Conservation (phyloP, 2,329 filamentous ascomycete species). For the Dothistroma pini region DNA sequence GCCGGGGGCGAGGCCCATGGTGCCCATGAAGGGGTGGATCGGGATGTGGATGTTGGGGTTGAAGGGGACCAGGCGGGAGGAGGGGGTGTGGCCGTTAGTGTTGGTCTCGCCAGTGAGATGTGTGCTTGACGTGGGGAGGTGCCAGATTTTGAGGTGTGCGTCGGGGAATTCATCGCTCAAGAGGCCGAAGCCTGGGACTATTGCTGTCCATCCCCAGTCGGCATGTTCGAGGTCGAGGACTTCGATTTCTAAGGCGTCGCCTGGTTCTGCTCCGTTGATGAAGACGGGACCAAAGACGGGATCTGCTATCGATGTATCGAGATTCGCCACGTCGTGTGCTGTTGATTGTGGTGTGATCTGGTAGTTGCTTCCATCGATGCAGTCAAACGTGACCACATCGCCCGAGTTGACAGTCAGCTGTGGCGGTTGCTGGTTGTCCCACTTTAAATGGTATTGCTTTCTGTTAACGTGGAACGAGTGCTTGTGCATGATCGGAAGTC, state of each 20-base stretch:
- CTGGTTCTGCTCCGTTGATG: slow-evolving; percentile 20
- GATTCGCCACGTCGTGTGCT: slow-evolving; percentile 9
- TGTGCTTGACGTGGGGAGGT: slow-evolving; percentile 5
- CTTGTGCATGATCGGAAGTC: neutral
- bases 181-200: slow-evolving; percentile 20
- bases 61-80: slow-evolving; percentile 3
- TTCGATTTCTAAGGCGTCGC: slow-evolving; percentile 22
- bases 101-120: neutral
- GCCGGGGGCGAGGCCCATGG: slow-evolving; percentile 21
- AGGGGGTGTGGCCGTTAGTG: neutral
- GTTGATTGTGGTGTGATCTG: slow-evolving; percentile 21
- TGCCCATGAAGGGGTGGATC: slow-evolving; percentile 21
- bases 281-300: slow-evolving; percentile 23
- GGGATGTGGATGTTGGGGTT: slow-evolving; percentile 20
- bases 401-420: slow-evolving; percentile 17
- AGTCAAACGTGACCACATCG: slow-evolving; percentile 22
- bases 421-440: slow-evolving; percentile 18
- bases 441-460: slow-evolving; percentile 19
- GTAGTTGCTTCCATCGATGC: slow-evolving; percentile 20
- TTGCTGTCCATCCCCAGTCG: slow-evolving; percentile 22
- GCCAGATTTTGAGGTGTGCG: slow-evolving; percentile 19
- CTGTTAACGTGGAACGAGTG: slow-evolving; percentile 19
- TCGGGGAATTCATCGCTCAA: slow-evolving; percentile 20
- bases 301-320: slow-evolving; percentile 19
- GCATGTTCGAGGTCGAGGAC: slow-evolving; percentile 18